These are phyloP conservation scores for Ascochyta viciae-villosae DNA, from an alignment of 2,329 filamentous ascomycete species.

Conservation along the genomic window DNA sequence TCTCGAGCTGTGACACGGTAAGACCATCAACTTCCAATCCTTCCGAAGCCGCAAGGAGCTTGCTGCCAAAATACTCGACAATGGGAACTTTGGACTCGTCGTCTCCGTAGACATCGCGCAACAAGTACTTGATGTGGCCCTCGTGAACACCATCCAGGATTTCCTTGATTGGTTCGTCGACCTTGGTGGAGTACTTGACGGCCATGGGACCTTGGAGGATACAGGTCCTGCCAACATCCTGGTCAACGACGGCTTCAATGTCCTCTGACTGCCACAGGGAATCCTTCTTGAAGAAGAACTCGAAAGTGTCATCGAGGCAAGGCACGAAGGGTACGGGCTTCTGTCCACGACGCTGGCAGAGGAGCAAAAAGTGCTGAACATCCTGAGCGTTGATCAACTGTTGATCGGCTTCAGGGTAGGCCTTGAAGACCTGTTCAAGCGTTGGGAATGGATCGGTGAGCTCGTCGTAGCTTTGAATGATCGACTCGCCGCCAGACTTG, in stretches of 20 bases:
- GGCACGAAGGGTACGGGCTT: conserved; percentile 98
- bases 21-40: conserved; percentile 78
- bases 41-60: conserved; percentile 75
- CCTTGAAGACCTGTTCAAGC: conserved; percentile 78
- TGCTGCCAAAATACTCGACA: conserved; percentile 95
- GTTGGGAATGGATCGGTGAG: conserved; percentile 81
- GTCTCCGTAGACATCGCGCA: conserved; percentile 78
- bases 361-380: conserved; percentile 92
- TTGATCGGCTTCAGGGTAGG: conserved; percentile 84
- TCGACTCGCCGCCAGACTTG: conserved; percentile 74
- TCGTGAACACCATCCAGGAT: conserved; percentile 92
- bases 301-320: conserved; percentile 93
- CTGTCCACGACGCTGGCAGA: conserved; percentile 90
- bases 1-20: conserved; percentile 77
- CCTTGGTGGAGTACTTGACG: conserved; percentile 83
- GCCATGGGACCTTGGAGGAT: conserved; percentile 95
- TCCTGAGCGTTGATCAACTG: conserved; percentile 99
- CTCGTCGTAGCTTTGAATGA: conserved; percentile 89
- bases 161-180: conserved; percentile 93
- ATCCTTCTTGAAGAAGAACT: conserved; percentile 99
- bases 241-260: conserved; percentile 90
- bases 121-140: conserved; percentile 81
- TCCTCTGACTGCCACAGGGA: conserved; percentile 99
- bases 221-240: conserved; percentile 95
- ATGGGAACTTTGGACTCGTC: conserved; percentile 78